Conservation (phyloP, 2,329 filamentous ascomycete genomes). For the Phoma sp. region DNA sequence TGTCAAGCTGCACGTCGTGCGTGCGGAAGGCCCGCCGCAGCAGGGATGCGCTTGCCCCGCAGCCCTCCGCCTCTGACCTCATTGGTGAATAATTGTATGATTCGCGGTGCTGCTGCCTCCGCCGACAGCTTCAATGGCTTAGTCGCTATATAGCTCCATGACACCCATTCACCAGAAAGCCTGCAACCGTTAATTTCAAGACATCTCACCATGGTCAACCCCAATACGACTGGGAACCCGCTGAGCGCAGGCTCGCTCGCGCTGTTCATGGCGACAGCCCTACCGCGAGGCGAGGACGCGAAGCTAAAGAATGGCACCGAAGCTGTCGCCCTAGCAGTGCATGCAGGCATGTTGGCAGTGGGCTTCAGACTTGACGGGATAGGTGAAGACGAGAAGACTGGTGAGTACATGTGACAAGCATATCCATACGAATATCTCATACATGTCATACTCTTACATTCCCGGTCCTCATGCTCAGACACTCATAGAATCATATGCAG, state of each 20-base stretch:
- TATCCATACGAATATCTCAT: background rate
- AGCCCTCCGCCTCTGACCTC: conserved; percentile 31
- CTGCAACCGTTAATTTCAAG: background rate
- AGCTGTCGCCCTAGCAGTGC: conserved; percentile 80
- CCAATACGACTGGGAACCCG: conserved; percentile 47
- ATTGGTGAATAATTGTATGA: conserved; percentile 5
- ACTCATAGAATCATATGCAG: conserved; percentile 61
- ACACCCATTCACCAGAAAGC: background rate
- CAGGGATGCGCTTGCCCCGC: conserved; percentile 12
- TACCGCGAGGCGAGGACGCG: conserved; percentile 48
- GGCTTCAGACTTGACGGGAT: conserved; percentile 83
- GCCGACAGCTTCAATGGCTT: background rate
- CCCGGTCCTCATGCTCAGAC: conserved; percentile 27
- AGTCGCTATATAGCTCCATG: too few relatives aligned
- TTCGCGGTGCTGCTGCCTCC: conserved; percentile 8
- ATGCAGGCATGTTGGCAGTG: conserved; percentile 80
- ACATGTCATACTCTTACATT: conserved; percentile 6
- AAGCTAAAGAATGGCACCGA: conserved; percentile 74
- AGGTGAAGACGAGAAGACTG: conserved; percentile 78
- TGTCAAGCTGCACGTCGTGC: conserved; percentile 7
- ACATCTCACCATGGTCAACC: conserved; percentile 29
- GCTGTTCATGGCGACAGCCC: conserved; percentile 51
- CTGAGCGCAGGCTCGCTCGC: conserved; percentile 53
- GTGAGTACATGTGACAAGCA: conserved; percentile 51
- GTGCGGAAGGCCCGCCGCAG: conserved; percentile 3